These are phyloP conservation scores for Leccinum boreale DNA, from an alignment of 768 basidiomycete species.

Conservation along the genomic window DNA sequence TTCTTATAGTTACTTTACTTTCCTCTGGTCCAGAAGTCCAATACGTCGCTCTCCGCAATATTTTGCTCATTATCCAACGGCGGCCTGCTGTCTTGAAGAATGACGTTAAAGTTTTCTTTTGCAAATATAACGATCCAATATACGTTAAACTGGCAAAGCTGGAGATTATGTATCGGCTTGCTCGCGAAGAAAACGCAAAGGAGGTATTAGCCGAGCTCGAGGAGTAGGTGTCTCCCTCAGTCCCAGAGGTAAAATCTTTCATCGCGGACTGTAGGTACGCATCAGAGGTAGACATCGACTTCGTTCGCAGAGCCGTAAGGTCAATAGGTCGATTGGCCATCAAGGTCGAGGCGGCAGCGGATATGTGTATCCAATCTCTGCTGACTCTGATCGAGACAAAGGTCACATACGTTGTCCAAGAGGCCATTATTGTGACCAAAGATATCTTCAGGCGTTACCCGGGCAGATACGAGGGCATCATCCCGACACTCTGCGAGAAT, in stretches of 20 bases:
- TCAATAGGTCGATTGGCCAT: slow-evolving; percentile 98
- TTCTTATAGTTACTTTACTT: slow-evolving; percentile 73
- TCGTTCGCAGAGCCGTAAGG: slow-evolving; percentile 95
- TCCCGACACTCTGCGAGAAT: slow-evolving; percentile 89
- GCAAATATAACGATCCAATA: slow-evolving; percentile 99
- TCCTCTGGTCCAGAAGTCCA: slow-evolving; percentile 99
- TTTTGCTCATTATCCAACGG: slow-evolving; percentile 94
- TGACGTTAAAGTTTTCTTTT: slow-evolving; percentile 99
- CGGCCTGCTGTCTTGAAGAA: slow-evolving; percentile 90
- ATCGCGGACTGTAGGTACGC: slow-evolving; percentile 67
- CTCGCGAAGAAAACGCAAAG: slow-evolving; percentile 88
- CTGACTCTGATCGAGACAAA: slow-evolving; percentile 88
- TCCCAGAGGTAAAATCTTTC: not conserved
- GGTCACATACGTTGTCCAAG: slow-evolving; percentile 95
- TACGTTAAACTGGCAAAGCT: slow-evolving; percentile 98
- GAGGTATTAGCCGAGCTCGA: slow-evolving; percentile 94
- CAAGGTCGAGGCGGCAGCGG: slow-evolving; percentile 88
- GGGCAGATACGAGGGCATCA: slow-evolving; percentile 94
- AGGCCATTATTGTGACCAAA: slow-evolving; percentile 95
- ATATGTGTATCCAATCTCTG: slow-evolving; percentile 84
- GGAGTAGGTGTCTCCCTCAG: slow-evolving; percentile 56
- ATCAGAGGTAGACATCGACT: slow-evolving; percentile 97
- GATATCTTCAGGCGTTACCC: slow-evolving; percentile 98
- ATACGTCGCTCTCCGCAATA: slow-evolving; percentile 96
- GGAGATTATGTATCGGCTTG: slow-evolving; percentile 98